phyloP scores from a whole-genome alignment of 1,139 yeast species.

The Kluyveromyces sp. region DNA sequence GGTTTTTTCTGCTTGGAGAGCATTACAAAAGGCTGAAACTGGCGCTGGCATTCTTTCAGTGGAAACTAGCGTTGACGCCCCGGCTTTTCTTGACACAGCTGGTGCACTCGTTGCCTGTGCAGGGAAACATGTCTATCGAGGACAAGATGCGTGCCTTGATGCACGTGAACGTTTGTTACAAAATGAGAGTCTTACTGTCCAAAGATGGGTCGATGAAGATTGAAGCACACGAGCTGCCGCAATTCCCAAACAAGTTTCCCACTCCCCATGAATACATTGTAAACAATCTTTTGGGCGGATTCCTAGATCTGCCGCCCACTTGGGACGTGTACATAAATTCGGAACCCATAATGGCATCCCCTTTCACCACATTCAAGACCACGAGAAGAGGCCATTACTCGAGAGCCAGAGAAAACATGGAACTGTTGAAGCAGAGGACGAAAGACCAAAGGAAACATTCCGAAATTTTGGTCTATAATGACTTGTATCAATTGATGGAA shows the following conservation, averaged over 20 bases:
- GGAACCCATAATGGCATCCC: slow-evolving; percentile 49
- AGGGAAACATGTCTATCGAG: slow-evolving; percentile 25
- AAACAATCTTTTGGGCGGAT: slow-evolving; percentile 22
- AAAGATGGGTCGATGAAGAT: slow-evolving; percentile 44
- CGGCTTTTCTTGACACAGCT: slow-evolving; percentile 41
- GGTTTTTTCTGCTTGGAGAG: slow-evolving; percentile 56
- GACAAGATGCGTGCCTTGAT: slow-evolving; percentile 17
- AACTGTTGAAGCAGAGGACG: slow-evolving; percentile 33
- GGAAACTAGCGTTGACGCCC: slow-evolving; percentile 40
- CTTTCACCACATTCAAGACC: slow-evolving; percentile 86
- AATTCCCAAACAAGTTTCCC: slow-evolving; percentile 27
- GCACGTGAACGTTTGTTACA: slow-evolving; percentile 38
- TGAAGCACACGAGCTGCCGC: slow-evolving; percentile 42
- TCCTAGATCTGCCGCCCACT: slow-evolving; percentile 25
- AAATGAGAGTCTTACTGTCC: slow-evolving; percentile 50
- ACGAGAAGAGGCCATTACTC: slow-evolving; percentile 62
- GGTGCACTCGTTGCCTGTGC: slow-evolving; percentile 35
- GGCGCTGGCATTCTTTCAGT: slow-evolving; percentile 49
- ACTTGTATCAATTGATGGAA: slow-evolving; percentile 60
- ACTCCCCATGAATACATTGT: slow-evolving; percentile 24
- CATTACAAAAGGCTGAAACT: slow-evolving; percentile 56
- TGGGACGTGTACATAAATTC: slow-evolving; percentile 63
- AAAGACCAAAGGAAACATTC: slow-evolving; percentile 32
- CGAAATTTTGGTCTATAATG: slow-evolving; percentile 69
- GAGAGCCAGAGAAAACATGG: slow-evolving; percentile 47